Conservation (phyloP, 371 early-diverging fungal genomes). For the Mycotypha africana region DNA sequence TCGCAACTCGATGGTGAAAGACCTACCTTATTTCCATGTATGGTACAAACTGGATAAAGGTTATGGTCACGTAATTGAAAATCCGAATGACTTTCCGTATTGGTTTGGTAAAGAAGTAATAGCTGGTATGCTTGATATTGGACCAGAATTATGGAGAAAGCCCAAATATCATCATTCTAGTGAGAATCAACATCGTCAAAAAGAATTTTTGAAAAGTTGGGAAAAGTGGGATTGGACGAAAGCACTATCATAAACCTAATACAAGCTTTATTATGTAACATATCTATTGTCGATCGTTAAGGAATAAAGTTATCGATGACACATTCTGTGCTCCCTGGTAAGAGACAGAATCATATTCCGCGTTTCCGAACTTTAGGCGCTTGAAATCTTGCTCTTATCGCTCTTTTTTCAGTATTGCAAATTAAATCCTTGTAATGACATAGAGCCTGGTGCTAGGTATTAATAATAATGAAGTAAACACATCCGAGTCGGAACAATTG, state of each 20-base stretch:
- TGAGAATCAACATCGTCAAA: constrained; percentile 53
- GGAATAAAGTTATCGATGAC: no score
- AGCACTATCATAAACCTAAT: constrained; percentile 19
- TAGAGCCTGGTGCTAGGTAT: no score
- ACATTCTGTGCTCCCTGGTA: no score
- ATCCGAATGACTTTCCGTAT: constrained; percentile 65
- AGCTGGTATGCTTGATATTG: constrained; percentile 76
- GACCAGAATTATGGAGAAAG: constrained; percentile 69
- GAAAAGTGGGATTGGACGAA: constrained; percentile 82
- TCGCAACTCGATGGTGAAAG: constrained; percentile 62
- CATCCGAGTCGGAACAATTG: no score
- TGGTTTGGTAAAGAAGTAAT: constrained; percentile 85
- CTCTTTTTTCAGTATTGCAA: no score
- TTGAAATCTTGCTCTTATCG: no score
- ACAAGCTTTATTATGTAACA: no score
- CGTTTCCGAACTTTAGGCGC: no score
- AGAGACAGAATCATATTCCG: no score
- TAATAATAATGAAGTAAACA: no score
- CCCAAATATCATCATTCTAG: constrained; percentile 55
- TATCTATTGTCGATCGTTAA: no score
- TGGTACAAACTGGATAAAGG: constrained; percentile 90
- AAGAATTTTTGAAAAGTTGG: constrained; percentile 69
- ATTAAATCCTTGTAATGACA: no score
- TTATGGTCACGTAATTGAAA: constrained; percentile 94
- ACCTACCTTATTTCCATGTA: constrained; percentile 93